Evolutionary conservation across 768 basidiomycete genomes (phyloP), one percentile per base, ranked within the genome.

Genomic region (Auricularia sp.): DNA sequence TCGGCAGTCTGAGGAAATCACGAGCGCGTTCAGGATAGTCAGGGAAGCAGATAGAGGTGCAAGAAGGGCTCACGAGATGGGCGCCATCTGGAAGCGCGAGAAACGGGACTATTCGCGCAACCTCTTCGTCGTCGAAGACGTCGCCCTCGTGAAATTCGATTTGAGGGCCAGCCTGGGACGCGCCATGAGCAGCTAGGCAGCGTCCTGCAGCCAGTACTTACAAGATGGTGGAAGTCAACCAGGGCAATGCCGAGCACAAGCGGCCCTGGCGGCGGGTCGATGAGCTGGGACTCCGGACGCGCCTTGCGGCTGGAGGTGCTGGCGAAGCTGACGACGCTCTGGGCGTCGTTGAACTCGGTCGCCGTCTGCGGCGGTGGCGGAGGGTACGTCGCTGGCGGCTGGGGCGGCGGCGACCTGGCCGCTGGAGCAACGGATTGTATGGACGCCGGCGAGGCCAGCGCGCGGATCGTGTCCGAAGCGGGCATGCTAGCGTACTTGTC

Each of bases 71-170:
- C 69, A 95, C 93, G 68, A 97, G 74, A 76, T 99, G 97, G 10
- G 97, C 97, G 18, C 97, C 97, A 70, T 99, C 97, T 1, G 97
- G 97, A 34, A 99, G 81, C 0, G 97, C 97, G 12, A 99, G 81
- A 77, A 99, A 98, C 0, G 97, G 97, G 36, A 99, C 79, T 39
- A 93, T 86, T 73, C 87, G 90, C 39, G 80, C 78, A 35, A 98
- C 80, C 72, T 95, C 91, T 66, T 93, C 90, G 71, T 98, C 87
- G 42, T 90, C 82, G 67, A 90, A 87, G 36, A 96, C 82, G 2
- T 86, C 85, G 3, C 90, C 91, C 69, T 84, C 79, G 18, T 83
- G 84, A 66, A 91, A 89, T 70, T 99, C 94, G 64, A 98, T 90
- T 60, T 84, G 87, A 21, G 97, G 97, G 0, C 97, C 97, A 60